Conservation (phyloP, 2,329 filamentous ascomycete genomes). For the Pseudogymnoascus sp. region DNA sequence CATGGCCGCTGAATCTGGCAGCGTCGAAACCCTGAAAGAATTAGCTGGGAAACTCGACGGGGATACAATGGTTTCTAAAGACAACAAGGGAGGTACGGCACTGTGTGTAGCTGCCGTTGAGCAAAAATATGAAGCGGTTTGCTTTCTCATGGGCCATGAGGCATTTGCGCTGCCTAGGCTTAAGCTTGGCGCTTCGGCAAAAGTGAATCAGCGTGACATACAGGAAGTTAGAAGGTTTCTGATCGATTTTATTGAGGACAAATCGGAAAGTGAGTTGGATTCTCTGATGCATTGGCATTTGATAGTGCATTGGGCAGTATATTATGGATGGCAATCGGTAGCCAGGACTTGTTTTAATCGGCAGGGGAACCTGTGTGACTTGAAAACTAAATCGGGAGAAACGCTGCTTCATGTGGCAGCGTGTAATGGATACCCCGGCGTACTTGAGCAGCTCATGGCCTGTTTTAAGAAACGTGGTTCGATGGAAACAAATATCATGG, state of each 20-base stretch:
- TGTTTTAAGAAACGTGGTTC: neutral
- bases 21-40: neutral
- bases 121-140: neutral
- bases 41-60: neutral
- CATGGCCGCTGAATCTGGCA: constrained; percentile 1
- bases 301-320: constrained; percentile 1
- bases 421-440: neutral
- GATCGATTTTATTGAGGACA: neutral
- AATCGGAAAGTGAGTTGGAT: neutral
- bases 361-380: neutral
- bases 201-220: neutral
- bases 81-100: neutral
- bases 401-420: neutral
- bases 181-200: neutral
- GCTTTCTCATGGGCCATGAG: neutral
- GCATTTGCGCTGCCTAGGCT: neutral
- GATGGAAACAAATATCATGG: neutral
- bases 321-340: neutral
- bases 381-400: neutral
- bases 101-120: neutral
- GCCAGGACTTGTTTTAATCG: neutral
- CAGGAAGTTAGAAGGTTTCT: neutral
- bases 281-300: neutral
- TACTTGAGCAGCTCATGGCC: neutral
- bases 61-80: neutral